A percentile compares a stretch with the other conserved stretches of the same genome.
Conservation (phyloP, 2,329 filamentous ascomycete genomes). For the Fusarium penzigii region DNA sequence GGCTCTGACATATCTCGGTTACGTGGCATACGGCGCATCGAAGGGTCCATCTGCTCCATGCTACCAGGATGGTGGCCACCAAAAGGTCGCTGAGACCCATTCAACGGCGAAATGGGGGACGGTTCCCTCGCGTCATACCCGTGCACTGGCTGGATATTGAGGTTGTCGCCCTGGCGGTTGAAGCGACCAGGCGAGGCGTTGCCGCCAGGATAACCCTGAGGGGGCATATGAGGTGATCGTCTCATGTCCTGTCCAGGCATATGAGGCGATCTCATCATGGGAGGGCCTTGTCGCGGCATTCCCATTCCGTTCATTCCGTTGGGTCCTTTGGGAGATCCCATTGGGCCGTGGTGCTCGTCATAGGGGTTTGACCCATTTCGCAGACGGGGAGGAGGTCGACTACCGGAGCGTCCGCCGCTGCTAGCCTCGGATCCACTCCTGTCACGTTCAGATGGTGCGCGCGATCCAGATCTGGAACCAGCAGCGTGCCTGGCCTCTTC, state of each 20-base stretch:
- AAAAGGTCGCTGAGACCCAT: conserved; percentile 16
- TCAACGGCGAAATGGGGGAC: conserved; percentile 45
- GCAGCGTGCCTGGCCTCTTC: conserved; percentile 41
- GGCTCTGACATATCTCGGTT: conserved; percentile 54
- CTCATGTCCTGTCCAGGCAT: conserved; percentile 46
- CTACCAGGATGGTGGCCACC: conserved; percentile 9
- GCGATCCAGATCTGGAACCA: conserved; percentile 31
- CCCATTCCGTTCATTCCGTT: too few species aligned
- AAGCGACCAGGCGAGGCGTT: conserved; percentile 23
- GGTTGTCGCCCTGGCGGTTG: conserved; percentile 23
- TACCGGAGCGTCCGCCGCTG: conserved; percentile 42
- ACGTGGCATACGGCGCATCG: conserved; percentile 20
- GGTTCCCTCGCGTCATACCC: conserved; percentile 42
- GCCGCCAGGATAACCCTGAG: conserved; percentile 36
- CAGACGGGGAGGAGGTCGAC: conserved; percentile 41
- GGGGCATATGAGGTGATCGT: conserved; percentile 50
- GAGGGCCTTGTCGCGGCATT: conserved; percentile 31
- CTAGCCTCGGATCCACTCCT: conserved; percentile 59
- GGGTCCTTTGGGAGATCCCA: conserved; percentile 20
- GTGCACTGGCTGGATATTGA: conserved; percentile 17
- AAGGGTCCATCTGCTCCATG: conserved; percentile 1
- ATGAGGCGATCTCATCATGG: conserved; percentile 46
- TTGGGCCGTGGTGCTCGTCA: conserved; percentile 37
- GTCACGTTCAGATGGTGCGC: conserved; percentile 46
- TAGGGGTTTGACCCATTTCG: conserved; percentile 40